Conservation (phyloP, 495 filamentous ascomycete genomes). For the Aspergillus baeticus region DNA sequence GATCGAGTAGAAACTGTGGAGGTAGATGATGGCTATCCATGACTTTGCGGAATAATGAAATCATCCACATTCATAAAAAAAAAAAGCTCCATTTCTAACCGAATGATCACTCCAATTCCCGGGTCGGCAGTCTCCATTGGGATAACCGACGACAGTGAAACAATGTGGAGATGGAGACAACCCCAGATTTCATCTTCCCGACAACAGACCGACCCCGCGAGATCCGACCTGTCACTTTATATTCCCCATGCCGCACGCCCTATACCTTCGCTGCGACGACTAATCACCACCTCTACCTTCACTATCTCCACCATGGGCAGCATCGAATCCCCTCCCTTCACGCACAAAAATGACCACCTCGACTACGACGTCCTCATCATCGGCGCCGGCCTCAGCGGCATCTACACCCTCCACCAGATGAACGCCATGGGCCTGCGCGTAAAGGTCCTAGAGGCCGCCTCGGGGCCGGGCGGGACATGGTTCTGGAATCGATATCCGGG, state of each 20-base stretch:
- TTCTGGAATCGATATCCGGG: constrained; percentile 35
- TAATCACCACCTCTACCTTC: neutral
- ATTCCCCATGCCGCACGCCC: too few species aligned
- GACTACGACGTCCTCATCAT: constrained; percentile 48
- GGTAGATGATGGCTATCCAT: neutral
- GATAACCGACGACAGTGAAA: neutral
- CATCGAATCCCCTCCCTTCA: constrained; percentile 5
- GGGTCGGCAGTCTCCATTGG: neutral
- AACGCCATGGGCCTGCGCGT: constrained; percentile 40
- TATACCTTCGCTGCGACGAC: too few species aligned
- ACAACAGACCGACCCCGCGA: neutral
- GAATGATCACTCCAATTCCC: neutral
- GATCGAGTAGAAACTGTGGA: neutral
- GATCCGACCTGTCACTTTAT: too few species aligned
- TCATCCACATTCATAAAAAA: too few species aligned
- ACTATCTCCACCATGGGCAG: constrained; percentile 9
- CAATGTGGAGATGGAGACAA: neutral
- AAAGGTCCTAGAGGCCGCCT: constrained; percentile 45
- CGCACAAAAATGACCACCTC: neutral
- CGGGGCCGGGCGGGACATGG: constrained; percentile 48
- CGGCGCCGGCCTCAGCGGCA: constrained; percentile 49
- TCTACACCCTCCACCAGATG: constrained; percentile 41
- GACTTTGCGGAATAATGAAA: neutral
- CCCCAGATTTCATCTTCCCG: neutral
- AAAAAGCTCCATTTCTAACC: neutral